phyloP scores from a whole-genome alignment of 2,329 filamentous ascomycete species.

The Podosphaera fusca region DNA sequence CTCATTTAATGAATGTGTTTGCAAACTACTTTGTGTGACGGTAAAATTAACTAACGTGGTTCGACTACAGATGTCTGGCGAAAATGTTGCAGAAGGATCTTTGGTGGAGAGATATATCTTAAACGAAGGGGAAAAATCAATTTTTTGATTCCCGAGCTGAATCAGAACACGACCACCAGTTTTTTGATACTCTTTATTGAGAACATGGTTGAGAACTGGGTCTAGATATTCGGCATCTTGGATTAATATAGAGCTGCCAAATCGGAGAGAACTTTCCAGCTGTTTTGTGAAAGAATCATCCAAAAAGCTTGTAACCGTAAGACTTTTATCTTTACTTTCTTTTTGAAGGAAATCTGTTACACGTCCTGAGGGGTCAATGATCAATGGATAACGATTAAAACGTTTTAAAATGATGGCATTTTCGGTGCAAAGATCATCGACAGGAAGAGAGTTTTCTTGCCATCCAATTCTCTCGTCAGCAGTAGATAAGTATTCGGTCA shows the following conservation, averaged over 20 bases:
- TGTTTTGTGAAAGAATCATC: slow-evolving; percentile 98
- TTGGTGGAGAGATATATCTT: slow-evolving; percentile 85
- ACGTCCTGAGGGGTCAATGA: slow-evolving; percentile 90
- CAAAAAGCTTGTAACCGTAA: slow-evolving; percentile 93
- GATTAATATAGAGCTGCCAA: slow-evolving; percentile 94
- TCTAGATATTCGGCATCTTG: slow-evolving; percentile 95
- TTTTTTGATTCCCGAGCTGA: slow-evolving; percentile 94
- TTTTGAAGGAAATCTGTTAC: slow-evolving; percentile 89
- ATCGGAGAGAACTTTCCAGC: slow-evolving; percentile 84
- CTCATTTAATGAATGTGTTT: slow-evolving; percentile 92
- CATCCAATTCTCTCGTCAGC: slow-evolving; percentile 85
- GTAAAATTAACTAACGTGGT: slow-evolving; percentile 99
- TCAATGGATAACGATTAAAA: slow-evolving; percentile 94
- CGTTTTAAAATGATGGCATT: slow-evolving; percentile 94
- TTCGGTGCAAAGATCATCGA: slow-evolving; percentile 94
- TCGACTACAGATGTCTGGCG: slow-evolving; percentile 90
- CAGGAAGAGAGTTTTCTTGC: slow-evolving; percentile 83
- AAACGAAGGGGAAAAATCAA: slow-evolving; percentile 94
- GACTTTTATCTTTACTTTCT: slow-evolving; percentile 75
- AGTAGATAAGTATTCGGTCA: slow-evolving; percentile 90
- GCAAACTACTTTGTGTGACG: slow-evolving; percentile 93
- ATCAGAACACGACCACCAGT: slow-evolving; percentile 95
- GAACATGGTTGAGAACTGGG: slow-evolving; percentile 88
- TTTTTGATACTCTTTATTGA: slow-evolving; percentile 99
- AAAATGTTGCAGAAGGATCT: slow-evolving; percentile 86